A percentile compares a stretch with the other conserved stretches of the same genome.
Evolutionary conservation across 2,329 filamentous ascomycete species (phyloP).

Genomic region (Claviceps capensis): DNA sequence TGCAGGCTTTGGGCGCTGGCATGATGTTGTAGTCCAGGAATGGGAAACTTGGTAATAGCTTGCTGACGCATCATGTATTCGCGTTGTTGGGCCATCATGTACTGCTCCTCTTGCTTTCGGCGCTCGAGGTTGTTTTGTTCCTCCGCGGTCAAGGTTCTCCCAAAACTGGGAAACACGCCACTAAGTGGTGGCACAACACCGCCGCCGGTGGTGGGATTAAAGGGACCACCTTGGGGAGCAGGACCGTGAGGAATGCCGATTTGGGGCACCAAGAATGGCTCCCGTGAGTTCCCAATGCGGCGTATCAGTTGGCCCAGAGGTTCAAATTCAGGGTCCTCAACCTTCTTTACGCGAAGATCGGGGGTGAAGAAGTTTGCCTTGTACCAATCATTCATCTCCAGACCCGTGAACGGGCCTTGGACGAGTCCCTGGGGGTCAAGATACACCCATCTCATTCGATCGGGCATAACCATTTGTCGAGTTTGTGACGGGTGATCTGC

Average conservation of each 20-base stretch:
- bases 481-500: slow-evolving; percentile 53
- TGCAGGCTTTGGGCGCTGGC: slow-evolving; percentile 92
- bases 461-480: slow-evolving; percentile 96
- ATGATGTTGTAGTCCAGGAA: slow-evolving; percentile 68
- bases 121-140: slow-evolving; percentile 96
- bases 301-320: slow-evolving; percentile 88
- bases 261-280: slow-evolving; percentile 94
- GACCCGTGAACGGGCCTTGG: slow-evolving; percentile 86
- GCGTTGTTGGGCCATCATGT: slow-evolving; percentile 88
- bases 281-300: slow-evolving; percentile 90
- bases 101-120: slow-evolving; percentile 95
- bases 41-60: slow-evolving; percentile 57
- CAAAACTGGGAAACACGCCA: slow-evolving; percentile 88
- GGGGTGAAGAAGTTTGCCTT: slow-evolving; percentile 96
- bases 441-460: slow-evolving; percentile 98
- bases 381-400: slow-evolving; percentile 99
- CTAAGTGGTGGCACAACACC: slow-evolving; percentile 78
- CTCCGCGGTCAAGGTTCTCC: slow-evolving; percentile 88
- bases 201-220: slow-evolving; percentile 35
- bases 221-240: slow-evolving; percentile 37
- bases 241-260: slow-evolving; percentile 89
- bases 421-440: slow-evolving; percentile 84
- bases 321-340: slow-evolving; percentile 89
- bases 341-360: slow-evolving; percentile 85
- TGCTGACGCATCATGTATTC: slow-evolving; percentile 86